phyloP scores from a whole-genome alignment of 352 stramenopile species.

The Thraustochytrium striatum region DNA sequence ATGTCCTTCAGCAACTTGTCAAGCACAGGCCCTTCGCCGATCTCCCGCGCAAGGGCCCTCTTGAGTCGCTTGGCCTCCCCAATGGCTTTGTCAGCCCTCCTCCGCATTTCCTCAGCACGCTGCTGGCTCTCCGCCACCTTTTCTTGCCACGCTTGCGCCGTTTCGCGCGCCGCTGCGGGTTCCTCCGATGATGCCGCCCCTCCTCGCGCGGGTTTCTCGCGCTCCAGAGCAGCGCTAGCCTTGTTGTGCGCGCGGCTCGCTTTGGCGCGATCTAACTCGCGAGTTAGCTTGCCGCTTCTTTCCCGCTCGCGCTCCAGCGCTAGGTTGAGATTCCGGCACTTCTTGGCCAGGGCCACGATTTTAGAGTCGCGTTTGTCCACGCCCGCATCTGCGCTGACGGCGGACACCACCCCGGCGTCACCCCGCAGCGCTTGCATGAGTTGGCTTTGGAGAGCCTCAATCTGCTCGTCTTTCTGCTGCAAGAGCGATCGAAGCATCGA shows the following conservation, averaged over 20 bases:
- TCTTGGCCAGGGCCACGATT: slow-evolving; percentile 38
- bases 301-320: not conserved
- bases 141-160: not conserved
- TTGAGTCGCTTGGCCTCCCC: slow-evolving; percentile 21
- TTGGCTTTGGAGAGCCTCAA: slow-evolving; percentile 27
- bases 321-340: slow-evolving; percentile 12
- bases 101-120: slow-evolving; percentile 6
- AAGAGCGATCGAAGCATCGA: not conserved
- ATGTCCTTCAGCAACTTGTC: slow-evolving; percentile 31
- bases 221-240: not conserved
- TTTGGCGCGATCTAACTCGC: not conserved
- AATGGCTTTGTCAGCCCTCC: not conserved
- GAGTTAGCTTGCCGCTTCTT: not conserved
- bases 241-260: not conserved
- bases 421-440: slow-evolving; percentile 27
- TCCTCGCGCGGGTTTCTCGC: not conserved
- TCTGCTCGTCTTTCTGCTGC: slow-evolving; percentile 19
- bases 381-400: not conserved
- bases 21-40: slow-evolving; percentile 7
- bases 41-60: not conserved
- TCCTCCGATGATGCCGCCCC: not conserved
- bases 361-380: slow-evolving; percentile 28
- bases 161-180: not conserved
- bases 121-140: slow-evolving; percentile 5
- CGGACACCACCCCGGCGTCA: slow-evolving; percentile 3